Percentiles rank a stretch among this genome's conserved stretches.
Evolutionary conservation across 768 basidiomycete species (phyloP).

Genomic region (Xerocomus brunneocitrinus): DNA sequence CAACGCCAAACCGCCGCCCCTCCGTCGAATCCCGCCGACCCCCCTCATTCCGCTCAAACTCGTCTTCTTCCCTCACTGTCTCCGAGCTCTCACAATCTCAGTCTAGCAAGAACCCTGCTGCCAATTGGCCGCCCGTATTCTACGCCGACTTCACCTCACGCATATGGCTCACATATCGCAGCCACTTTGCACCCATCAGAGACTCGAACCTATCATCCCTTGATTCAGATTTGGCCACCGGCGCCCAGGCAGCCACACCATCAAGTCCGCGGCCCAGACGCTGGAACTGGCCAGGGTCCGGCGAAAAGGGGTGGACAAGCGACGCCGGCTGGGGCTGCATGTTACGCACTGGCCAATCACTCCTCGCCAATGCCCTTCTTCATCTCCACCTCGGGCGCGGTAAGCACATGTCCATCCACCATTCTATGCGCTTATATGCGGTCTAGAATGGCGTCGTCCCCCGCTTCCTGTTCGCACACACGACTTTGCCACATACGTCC

Average conservation of each 20-base stretch:
- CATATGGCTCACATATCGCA: conserved; percentile 91
- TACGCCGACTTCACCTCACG: conserved; percentile 86
- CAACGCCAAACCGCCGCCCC: conserved; percentile 33
- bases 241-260: conserved; percentile 31
- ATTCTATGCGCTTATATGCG: conserved; percentile 7
- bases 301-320: conserved; percentile 77
- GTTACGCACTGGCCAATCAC: conserved; percentile 80
- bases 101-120: conserved; percentile 29
- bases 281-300: conserved; percentile 60
- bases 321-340: conserved; percentile 93
- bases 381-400: conserved; percentile 73
- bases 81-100: conserved; percentile 35
- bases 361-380: conserved; percentile 77
- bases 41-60: conserved; percentile 43
- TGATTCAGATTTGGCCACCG: conserved; percentile 32
- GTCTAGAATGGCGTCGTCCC: conserved; percentile 80
- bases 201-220: conserved; percentile 49
- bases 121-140: conserved; percentile 75
- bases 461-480: conserved; percentile 52
- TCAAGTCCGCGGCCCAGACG: conserved; percentile 44
- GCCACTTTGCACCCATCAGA: conserved; percentile 77
- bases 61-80: conserved; percentile 36
- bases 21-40: conserved; percentile 39
- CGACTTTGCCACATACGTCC: conserved; percentile 82
- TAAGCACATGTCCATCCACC: conserved; percentile 25